Conservation (phyloP, 176 grass and related monocot species). For the Eremochloa ophiuroides region DNA sequence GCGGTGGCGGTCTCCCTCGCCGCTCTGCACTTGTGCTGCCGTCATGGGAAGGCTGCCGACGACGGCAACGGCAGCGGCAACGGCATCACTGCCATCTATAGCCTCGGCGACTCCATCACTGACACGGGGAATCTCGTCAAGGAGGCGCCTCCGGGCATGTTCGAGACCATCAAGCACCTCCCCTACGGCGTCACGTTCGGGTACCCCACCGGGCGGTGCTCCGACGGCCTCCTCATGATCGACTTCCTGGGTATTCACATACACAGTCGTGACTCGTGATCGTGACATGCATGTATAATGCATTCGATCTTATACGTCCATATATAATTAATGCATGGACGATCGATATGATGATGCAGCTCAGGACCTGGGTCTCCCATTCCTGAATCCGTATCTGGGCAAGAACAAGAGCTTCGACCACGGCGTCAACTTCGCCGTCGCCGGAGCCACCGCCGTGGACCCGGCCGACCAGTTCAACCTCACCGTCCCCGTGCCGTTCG, state of each 20-base stretch:
- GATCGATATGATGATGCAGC: constrained; percentile 26
- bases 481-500: constrained; percentile 23
- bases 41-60: background rate
- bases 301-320: too few species aligned
- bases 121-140: constrained; percentile 81
- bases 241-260: constrained; percentile 95
- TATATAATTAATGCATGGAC: too few species aligned
- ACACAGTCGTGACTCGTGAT: too few species aligned
- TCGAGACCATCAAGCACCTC: constrained; percentile 68
- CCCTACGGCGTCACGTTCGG: constrained; percentile 79
- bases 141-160: constrained; percentile 57
- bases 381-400: constrained; percentile 62
- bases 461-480: constrained; percentile 9
- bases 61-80: background rate
- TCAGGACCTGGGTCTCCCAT: constrained; percentile 53
- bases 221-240: constrained; percentile 97
- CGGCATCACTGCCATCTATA: constrained; percentile 70
- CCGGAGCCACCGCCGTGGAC: constrained; percentile 55
- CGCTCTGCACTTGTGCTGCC: background rate
- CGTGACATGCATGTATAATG: too few species aligned
- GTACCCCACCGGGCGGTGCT: constrained; percentile 73
- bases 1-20: background rate
- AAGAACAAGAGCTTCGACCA: constrained; percentile 55
- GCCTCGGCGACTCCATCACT: constrained; percentile 89
- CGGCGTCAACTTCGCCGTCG: constrained; percentile 71